phyloP scores from a whole-genome alignment of 768 basidiomycete species.

The Mycena galopus region DNA sequence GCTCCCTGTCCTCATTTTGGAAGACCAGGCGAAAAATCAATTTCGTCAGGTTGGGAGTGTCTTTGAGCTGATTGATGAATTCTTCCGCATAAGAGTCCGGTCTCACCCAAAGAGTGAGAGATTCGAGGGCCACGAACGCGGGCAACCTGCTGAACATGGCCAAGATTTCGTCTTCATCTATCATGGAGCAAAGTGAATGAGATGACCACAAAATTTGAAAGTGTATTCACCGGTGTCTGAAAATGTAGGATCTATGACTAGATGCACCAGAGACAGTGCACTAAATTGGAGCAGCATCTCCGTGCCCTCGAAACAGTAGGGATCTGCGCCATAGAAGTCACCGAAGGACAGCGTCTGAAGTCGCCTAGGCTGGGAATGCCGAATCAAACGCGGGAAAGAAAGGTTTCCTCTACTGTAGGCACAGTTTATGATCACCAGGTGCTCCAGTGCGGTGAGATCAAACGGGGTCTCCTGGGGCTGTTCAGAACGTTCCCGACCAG shows the following conservation, averaged over 20 bases:
- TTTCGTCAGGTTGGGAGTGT: not conserved
- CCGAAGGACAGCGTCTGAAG: slow-evolving; percentile 1
- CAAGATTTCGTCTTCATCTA: not conserved
- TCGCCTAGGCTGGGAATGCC: not conserved
- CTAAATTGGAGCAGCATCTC: not conserved
- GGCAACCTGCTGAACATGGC: not conserved
- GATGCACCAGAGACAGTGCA: not conserved
- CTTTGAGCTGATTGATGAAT: not conserved
- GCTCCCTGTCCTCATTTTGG: not conserved
- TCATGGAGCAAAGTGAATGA: not conserved
- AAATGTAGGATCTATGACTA: not conserved
- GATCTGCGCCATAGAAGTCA: not conserved
- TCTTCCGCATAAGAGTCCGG: not conserved
- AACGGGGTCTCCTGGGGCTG: not conserved
- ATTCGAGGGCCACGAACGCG: not conserved
- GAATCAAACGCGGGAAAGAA: not conserved
- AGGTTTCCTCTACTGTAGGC: not conserved
- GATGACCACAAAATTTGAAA: not conserved
- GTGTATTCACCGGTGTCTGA: not conserved
- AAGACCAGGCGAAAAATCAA: slow-evolving; percentile 14
- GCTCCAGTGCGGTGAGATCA: slow-evolving; percentile 4
- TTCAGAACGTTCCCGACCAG: no score
- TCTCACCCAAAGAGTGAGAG: not conserved
- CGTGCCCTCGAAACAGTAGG: not conserved
- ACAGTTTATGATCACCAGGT: not conserved